Evolutionary conservation across 139 green algal genomes (phyloP).

Genomic region (Yamagishiella unicocca): DNA sequence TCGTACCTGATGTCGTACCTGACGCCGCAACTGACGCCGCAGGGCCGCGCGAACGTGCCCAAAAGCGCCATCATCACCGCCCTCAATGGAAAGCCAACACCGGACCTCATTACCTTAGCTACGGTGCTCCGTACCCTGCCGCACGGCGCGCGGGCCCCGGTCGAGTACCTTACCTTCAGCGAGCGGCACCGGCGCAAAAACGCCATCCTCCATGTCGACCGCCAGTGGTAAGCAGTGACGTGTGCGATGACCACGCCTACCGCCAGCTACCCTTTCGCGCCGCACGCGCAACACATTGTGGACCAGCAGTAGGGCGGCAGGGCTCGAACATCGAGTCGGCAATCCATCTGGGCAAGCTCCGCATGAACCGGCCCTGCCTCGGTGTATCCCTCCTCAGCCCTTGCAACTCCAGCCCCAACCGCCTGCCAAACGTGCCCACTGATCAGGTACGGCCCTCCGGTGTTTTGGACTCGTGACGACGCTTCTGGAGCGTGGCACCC

Average conservation of each 20-base stretch:
- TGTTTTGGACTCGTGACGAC: conserved; percentile 82
- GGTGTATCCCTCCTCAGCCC: no score
- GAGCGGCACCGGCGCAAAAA: conserved; percentile 77
- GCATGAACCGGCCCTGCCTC: no score
- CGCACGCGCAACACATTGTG: no score
- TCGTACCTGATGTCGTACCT: no score
- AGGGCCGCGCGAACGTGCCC: conserved; percentile 75
- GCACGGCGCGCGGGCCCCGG: conserved; percentile 73
- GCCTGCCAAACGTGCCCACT: background rate
- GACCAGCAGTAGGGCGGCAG: no score
- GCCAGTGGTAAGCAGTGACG: conserved; percentile 71
- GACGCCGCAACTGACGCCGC: background rate
- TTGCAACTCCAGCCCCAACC: no score
- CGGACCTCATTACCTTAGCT: conserved; percentile 69
- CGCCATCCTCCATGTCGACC: conserved; percentile 75
- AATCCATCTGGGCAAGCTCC: no score
- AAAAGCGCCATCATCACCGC: conserved; percentile 87
- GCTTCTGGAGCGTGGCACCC: conserved; percentile 67
- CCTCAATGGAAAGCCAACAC: conserved; percentile 75
- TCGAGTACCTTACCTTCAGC: conserved; percentile 83
- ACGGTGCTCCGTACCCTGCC: conserved; percentile 55
- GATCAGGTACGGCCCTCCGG: conserved; percentile 80
- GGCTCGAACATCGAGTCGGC: no score
- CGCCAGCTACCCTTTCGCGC: no score
- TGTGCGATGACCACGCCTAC: no score